Conservation (phyloP, 371 early-diverging fungal genomes). For the Actinomucor elegans region DNA sequence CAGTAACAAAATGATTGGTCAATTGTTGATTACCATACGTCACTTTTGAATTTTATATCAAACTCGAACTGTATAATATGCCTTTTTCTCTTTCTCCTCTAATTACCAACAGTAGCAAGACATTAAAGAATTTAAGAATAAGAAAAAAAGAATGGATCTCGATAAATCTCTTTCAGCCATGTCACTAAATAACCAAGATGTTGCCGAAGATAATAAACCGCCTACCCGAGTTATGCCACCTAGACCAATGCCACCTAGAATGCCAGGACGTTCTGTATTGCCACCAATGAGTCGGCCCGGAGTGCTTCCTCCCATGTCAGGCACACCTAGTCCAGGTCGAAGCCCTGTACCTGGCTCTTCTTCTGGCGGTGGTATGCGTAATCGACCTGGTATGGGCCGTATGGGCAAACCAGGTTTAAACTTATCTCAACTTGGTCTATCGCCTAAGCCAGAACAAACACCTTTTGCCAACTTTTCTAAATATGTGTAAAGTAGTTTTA, state of each 20-base stretch:
- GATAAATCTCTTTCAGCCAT: conserved; percentile 27
- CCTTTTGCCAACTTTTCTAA: conserved; percentile 72
- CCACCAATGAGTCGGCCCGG: conserved; percentile 44
- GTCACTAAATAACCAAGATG: conserved; percentile 21
- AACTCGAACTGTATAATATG: too few species aligned
- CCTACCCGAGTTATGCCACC: conserved; percentile 14
- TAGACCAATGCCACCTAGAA: conserved; percentile 19
- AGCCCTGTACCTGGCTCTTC: not conserved
- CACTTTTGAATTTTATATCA: too few species aligned
- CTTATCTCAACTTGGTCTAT: conserved; percentile 37
- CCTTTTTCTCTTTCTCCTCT: too few species aligned
- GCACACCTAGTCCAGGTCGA: conserved; percentile 2
- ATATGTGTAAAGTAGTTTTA: conserved; percentile 64
- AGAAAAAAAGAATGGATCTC: conserved; percentile 23
- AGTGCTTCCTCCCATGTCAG: conserved; percentile 23
- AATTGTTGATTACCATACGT: too few species aligned
- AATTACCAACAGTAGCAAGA: too few species aligned
- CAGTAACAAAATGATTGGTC: too few species aligned
- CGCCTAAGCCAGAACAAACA: conserved; percentile 43
- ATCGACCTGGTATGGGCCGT: conserved; percentile 18
- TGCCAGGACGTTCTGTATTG: conserved; percentile 35
- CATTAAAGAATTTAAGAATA: too few species aligned
- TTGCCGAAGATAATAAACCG: conserved; percentile 13
- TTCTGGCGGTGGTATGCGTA: not conserved
- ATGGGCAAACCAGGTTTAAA: conserved; percentile 37